These are phyloP conservation scores for Morella rubra DNA, from an alignment of 306 rosid genomes.

Conservation along the genomic window DNA sequence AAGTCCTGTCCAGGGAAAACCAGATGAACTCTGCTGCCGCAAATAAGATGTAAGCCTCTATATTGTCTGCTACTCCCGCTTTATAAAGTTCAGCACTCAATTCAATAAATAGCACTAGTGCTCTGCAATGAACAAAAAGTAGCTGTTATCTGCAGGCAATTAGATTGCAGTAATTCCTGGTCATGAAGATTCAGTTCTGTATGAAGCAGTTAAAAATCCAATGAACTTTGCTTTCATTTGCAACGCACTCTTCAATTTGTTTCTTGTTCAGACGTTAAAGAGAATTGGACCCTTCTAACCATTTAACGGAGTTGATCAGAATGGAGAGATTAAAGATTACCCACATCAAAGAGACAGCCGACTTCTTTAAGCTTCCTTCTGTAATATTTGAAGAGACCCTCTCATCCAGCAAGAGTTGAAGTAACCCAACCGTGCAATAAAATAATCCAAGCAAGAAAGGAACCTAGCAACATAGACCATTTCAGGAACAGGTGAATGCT, in stretches of 20 bases:
- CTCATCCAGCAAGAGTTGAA: slow-evolving; percentile 66
- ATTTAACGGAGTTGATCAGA: background rate
- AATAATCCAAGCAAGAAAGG: slow-evolving; percentile 76
- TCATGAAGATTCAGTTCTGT: background rate
- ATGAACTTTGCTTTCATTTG: too few species aligned
- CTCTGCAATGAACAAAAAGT: slow-evolving; percentile 41
- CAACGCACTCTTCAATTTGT: too few species aligned
- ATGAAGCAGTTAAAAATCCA: too few species aligned
- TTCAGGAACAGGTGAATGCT: background rate
- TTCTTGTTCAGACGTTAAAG: too few species aligned
- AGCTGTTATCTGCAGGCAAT: background rate
- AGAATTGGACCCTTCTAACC: too few species aligned
- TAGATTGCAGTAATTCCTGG: background rate
- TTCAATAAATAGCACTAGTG: slow-evolving; percentile 63
- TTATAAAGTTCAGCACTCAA: slow-evolving; percentile 86
- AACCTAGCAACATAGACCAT: slow-evolving; percentile 42
- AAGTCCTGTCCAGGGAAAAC: slow-evolving; percentile 61
- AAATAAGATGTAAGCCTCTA: slow-evolving; percentile 68
- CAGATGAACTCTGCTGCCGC: slow-evolving; percentile 79
- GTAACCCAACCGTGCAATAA: slow-evolving; percentile 69
- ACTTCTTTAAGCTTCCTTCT: slow-evolving; percentile 40
- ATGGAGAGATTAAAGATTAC: slow-evolving; percentile 25
- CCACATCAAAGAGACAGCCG: slow-evolving; percentile 53
- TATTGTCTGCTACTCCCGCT: slow-evolving; percentile 64
- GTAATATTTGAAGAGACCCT: slow-evolving; percentile 35